Percentiles rank a stretch among this genome's conserved stretches.
These are phyloP conservation scores for Arachnomyces sp. DNA, from an alignment of 2,329 filamentous ascomycete species.

Conservation along the genomic window DNA sequence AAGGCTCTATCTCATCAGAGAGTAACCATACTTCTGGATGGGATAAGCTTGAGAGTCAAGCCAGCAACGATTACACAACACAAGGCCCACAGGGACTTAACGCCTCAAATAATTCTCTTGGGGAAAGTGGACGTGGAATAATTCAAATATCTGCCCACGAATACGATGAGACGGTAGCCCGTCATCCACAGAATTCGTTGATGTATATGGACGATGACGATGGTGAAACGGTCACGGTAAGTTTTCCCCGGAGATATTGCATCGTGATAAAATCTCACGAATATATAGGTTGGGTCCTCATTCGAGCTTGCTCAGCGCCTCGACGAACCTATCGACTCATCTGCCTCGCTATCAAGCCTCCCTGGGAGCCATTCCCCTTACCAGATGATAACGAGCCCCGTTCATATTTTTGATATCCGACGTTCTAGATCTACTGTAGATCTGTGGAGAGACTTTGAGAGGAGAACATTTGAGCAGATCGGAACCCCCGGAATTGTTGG, in stretches of 20 bases:
- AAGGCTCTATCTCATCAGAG: no score
- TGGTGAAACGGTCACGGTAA: constrained; percentile 38
- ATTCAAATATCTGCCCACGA: constrained; percentile 34
- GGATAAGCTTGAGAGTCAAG: no score
- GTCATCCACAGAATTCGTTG: constrained; percentile 34
- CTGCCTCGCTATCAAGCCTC: not conserved
- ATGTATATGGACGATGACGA: constrained; percentile 41
- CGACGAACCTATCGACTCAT: constrained; percentile 29
- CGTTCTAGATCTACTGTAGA: constrained; percentile 31
- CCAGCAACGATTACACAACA: no score
- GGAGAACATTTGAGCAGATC: constrained; percentile 3
- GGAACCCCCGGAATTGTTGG: not conserved
- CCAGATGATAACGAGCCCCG: constrained; percentile 18
- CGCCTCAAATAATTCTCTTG: not conserved
- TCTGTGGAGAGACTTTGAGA: constrained; percentile 30
- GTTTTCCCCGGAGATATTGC: constrained; percentile 8
- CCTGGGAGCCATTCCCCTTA: constrained; percentile 4
- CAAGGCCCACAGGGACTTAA: no score
- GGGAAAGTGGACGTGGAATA: constrained; percentile 20
- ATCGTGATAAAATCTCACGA: not conserved
- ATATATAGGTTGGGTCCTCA: constrained; percentile 37
- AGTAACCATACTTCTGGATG: no score
- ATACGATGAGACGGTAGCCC: constrained; percentile 35
- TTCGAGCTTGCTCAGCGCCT: constrained; percentile 40
- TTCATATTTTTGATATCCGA: constrained; percentile 41